Conservation (phyloP, 257 asterid species). For the Fraxinus anomala region DNA sequence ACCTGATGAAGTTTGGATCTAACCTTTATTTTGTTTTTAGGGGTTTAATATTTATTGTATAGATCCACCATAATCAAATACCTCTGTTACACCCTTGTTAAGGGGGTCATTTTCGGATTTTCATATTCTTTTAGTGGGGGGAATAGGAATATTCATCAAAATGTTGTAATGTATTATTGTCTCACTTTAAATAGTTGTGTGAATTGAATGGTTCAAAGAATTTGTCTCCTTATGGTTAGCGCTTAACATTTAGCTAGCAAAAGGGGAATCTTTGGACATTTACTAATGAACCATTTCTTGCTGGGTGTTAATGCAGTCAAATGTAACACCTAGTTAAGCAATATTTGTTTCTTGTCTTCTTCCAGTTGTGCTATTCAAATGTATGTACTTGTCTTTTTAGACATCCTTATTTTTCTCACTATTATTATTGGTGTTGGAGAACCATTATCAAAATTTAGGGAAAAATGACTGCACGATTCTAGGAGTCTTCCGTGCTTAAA, state of each 20-base stretch:
- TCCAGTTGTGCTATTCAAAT: constrained; percentile 6
- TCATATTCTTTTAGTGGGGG: constrained; percentile 48
- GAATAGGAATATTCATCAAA: constrained; percentile 31
- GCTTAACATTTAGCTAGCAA: constrained; percentile 28
- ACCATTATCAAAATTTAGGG: background rate
- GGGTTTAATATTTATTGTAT: constrained; percentile 20
- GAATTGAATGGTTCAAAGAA: constrained; percentile 50
- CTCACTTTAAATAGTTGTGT: constrained; percentile 35
- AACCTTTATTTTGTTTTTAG: constrained; percentile 17
- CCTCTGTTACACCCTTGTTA: constrained; percentile 29
- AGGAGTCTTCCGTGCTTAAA: too few species aligned
- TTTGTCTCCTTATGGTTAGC: constrained; percentile 44
- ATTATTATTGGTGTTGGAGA: background rate
- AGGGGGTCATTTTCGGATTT: constrained; percentile 44
- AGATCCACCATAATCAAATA: constrained; percentile 38
- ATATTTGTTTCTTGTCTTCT: constrained; percentile 4
- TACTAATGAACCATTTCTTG: constrained; percentile 26
- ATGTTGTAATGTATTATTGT: constrained; percentile 33
- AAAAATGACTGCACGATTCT: background rate
- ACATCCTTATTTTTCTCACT: background rate
- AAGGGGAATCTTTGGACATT: constrained; percentile 37
- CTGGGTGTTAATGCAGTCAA: constrained; percentile 30
- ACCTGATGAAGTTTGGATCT: constrained; percentile 8
- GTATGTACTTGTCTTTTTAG: background rate
- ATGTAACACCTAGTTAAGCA: constrained; percentile 2